Conservation (phyloP, 1,284 basidiomycete species). For the Cutaneotrichosporon sp. region DNA sequence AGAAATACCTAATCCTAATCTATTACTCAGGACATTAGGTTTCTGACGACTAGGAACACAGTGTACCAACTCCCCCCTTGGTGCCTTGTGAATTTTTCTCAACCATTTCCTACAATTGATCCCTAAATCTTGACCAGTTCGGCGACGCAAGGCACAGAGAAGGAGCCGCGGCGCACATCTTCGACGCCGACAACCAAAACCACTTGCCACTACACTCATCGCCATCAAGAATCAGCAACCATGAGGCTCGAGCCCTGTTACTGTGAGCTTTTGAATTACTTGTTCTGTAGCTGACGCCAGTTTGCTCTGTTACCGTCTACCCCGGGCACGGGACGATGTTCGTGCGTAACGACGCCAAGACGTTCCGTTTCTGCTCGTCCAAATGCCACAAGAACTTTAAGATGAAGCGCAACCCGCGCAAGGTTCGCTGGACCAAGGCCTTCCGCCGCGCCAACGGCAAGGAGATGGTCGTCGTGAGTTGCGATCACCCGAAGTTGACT, state of each 20-base stretch:
- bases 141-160: too few relatives aligned
- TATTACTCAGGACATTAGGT: too few relatives aligned
- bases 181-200: neutral
- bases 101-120: neutral
- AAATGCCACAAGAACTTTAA: conserved; percentile 99
- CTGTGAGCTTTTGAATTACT: neutral
- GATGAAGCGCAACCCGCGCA: conserved; percentile 99
- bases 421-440: conserved; percentile 99
- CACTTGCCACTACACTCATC: neutral
- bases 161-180: neutral
- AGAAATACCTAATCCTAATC: neutral
- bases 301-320: conserved; percentile 87
- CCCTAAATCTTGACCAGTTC: neutral
- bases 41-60: too few relatives aligned
- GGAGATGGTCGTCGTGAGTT: conserved; percentile 94
- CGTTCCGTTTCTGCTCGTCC: conserved; percentile 92
- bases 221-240: neutral
- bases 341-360: conserved; percentile 93
- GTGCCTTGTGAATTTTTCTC: neutral
- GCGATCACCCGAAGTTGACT: neutral
- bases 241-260: conserved; percentile 4
- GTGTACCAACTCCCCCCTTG: neutral
- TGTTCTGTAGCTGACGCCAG: neutral
- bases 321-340: conserved; percentile 94
- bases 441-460: conserved; percentile 98